Percentiles rank a stretch among this genome's conserved stretches.
phyloP scores from a whole-genome alignment of 257 asterid species.

The Vinca minor region DNA sequence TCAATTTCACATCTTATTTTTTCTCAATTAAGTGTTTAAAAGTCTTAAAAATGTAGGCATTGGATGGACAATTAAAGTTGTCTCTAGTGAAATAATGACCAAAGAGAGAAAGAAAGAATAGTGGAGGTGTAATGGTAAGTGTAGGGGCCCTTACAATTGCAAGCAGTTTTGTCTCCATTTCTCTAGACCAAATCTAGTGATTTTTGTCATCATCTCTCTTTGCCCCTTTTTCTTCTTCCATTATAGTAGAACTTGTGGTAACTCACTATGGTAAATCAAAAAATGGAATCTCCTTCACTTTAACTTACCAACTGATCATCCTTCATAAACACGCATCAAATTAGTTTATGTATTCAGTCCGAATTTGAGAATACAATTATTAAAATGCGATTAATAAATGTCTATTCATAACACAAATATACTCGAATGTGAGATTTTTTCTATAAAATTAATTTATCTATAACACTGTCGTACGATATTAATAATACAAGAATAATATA shows the following conservation, averaged over 20 bases:
- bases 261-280: background rate
- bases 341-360: no score
- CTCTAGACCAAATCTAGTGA: slow-evolving; percentile 52
- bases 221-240: slow-evolving; percentile 6
- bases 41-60: no score
- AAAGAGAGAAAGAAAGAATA: background rate
- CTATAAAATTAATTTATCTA: background rate
- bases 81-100: slow-evolving; percentile 9
- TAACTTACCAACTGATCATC: background rate
- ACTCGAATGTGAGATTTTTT: no score
- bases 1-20: no score
- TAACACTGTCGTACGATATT: background rate
- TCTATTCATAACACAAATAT: no score
- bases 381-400: no score
- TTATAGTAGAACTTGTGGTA: background rate
- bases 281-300: background rate
- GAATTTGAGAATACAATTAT: no score
- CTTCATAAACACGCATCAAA: no score
- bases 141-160: slow-evolving; percentile 32
- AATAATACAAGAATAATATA: background rate
- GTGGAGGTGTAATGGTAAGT: slow-evolving; percentile 15
- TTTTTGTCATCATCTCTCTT: slow-evolving; percentile 28
- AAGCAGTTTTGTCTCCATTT: slow-evolving; percentile 36
- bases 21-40: no score
- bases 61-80: background rate